Evolutionary conservation across 1,284 basidiomycete genomes (phyloP), one percentile per base, ranked within the genome.

Genomic region (Rhodotorula sp.): DNA sequence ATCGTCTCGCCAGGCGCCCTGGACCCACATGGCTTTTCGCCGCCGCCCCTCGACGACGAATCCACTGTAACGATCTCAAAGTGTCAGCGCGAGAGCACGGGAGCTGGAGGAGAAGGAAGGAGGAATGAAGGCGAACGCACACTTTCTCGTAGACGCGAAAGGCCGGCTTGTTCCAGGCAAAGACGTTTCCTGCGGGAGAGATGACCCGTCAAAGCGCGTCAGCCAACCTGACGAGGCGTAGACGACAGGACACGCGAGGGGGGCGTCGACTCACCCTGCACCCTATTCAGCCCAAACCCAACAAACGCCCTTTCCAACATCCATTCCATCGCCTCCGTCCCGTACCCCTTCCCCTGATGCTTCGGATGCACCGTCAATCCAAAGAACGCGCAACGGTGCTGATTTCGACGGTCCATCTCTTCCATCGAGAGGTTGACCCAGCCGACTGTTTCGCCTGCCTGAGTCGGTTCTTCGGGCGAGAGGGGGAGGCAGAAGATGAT

Each of bases 341-440:
- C 61, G 51, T 63, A 68, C 1, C 66, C 66, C 10, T 64, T 59
- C 9, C 66, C 66, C 57, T 64, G 63, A 15, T n/a, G 52, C 28
- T 7, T 30, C n/a, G 50, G n/a, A n/a, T 51, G 18, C 40, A 62
- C 31, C 20, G 40, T 44, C 26, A 54, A 26, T 4, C 60, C 60
- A n/a, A 62, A 62, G 7, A 22, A 13, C 40, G 40, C 51, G 11
- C 20, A 46, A 15, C 51, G 56, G 26, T 57, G n/a, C n/a, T 24
- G 48, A 10, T 60, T 48, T 6, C 24, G 28, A 5, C 59, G 48
- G n/a, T 31, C 47, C 44, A 40, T 24, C 18, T 28, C 50, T 10
- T 50, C 31, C 31, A 37, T 51, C 9, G 34, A 34, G 18, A 60
- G 48, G 59, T 37, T 26, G 6, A 52, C 34, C 28, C 50, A 34